Base-by-base conservation (phyloP, 2,329 filamentous ascomycete genomes). In the Fusarium foetens region DNA sequence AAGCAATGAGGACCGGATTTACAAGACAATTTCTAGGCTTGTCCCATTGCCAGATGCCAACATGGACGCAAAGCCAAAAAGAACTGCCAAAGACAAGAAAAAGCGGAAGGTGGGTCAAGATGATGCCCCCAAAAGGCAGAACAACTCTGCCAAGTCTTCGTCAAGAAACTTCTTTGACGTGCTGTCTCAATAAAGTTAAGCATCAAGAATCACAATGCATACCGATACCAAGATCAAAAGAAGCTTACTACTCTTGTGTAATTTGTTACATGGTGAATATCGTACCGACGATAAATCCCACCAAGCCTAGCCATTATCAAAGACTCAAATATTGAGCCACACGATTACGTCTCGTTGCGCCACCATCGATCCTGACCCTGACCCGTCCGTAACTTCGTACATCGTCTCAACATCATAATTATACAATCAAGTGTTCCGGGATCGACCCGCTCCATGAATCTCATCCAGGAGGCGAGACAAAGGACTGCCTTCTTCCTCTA, bases 401-500 rank as follows among this genome's bases (percentile, higher is more conserved):
- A 63, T 72, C 63, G 42, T 62, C 46, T 58, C 58, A 27, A 52
- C 39, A 48, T 69, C 38, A 42, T 60, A 41, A 54, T 72, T 46
- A 60, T 66, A 64, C 52, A 75, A 53, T 67, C 43, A 75, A 66
- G n/a, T 53, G 27, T 57, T 55, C 25, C 31, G 31, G 33, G 19
- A 36, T 43, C 63, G 39, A n/a, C 49, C 39, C 19, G 73, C 36
- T 5, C 80, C 81, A 66, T 83, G 81, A 61, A 83, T 80, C 25
- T 81, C 80, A 58, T 80, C 71, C 68, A 83, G 59, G 27, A 81
- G 49, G 38, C 70, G 67, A 38, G 70, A 62, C 36, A 82, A 78
- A 2, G 73, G 66, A n/a, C 73, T 72, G 21, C 46, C 57, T n/a
- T 63, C 66, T 29, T 78, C 72, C 11, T 75, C 70, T 14, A 68